These are phyloP conservation scores for Pontederia paniculata DNA, from an alignment of 176 grass and related monocot genomes.

Conservation along the genomic window DNA sequence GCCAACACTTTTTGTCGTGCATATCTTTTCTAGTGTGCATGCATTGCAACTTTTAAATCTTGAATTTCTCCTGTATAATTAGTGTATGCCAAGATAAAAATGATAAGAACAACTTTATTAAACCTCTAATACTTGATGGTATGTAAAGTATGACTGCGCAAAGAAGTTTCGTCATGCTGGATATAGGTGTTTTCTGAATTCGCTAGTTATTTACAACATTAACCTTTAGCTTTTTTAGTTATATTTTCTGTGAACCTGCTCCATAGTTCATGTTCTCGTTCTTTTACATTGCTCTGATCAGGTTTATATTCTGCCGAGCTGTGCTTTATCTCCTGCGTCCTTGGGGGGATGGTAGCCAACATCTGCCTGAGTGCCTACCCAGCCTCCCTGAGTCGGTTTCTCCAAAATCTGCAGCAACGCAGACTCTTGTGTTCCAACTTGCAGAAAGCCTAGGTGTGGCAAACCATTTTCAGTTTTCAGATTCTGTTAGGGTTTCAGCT, in stretches of 20 bases:
- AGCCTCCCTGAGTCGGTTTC: constrained; percentile 63
- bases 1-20: no score
- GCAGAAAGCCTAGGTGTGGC: constrained; percentile 64
- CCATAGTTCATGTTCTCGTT: not conserved
- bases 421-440: constrained; percentile 44
- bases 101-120: no score
- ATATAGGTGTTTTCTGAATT: no score
- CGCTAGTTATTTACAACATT: no score
- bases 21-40: no score
- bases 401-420: constrained; percentile 46
- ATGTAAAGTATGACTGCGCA: no score
- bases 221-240: not conserved
- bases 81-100: no score
- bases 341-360: constrained; percentile 18
- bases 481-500: constrained; percentile 27
- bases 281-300: constrained; percentile 22
- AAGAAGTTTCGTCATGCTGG: no score
- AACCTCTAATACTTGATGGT: no score
- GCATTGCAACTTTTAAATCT: no score
- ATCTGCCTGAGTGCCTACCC: constrained; percentile 73
- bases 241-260: not conserved
- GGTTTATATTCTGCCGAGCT: constrained; percentile 97
- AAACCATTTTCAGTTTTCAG: constrained; percentile 51
- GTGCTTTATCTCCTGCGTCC: constrained; percentile 54
- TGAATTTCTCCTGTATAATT: no score